Evolutionary conservation across 352 stramenopile species (phyloP).

Genomic region (Globisporangium solare): DNA sequence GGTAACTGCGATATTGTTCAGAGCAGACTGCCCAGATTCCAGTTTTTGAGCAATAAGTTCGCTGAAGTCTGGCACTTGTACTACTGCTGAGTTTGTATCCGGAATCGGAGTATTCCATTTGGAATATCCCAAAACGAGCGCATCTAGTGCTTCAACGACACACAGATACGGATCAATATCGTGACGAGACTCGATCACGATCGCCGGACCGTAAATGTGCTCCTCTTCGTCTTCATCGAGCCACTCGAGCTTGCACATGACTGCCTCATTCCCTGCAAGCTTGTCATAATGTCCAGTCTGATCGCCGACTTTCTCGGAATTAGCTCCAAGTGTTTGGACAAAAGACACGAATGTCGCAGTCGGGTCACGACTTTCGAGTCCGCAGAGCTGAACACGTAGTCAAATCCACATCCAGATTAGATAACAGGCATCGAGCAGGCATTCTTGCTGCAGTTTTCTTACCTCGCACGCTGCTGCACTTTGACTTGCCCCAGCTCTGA

Average conservation of each 20-base stretch:
- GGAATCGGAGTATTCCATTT: conserved; percentile 28
- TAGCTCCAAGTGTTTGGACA: conserved; percentile 13
- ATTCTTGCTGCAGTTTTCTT: conserved; percentile 14
- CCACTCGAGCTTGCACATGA: conserved; percentile 43
- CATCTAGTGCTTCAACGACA: conserved; percentile 25
- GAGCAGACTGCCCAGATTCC: not conserved
- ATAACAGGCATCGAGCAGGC: too few species aligned
- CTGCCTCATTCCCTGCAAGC: conserved; percentile 1
- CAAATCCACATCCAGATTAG: not conserved
- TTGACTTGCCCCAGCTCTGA: conserved; percentile 30
- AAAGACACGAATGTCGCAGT: conserved; percentile 27
- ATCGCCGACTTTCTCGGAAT: not conserved
- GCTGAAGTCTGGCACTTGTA: conserved; percentile 18
- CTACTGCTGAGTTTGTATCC: not conserved
- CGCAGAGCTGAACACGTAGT: conserved; percentile 24
- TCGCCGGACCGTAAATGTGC: conserved; percentile 20
- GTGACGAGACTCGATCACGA: conserved; percentile 28
- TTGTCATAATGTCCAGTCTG: not conserved
- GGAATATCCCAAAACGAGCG: conserved; percentile 23
- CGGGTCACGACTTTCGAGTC: conserved; percentile 24
- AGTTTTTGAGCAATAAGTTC: conserved; percentile 14
- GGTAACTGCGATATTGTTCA: not conserved
- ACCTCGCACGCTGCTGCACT: conserved; percentile 41
- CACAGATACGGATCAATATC: conserved; percentile 34
- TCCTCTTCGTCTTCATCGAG: conserved; percentile 37